Base-by-base conservation (phyloP, 2,329 filamentous ascomycete species). In the Beauveria medogensis region DNA sequence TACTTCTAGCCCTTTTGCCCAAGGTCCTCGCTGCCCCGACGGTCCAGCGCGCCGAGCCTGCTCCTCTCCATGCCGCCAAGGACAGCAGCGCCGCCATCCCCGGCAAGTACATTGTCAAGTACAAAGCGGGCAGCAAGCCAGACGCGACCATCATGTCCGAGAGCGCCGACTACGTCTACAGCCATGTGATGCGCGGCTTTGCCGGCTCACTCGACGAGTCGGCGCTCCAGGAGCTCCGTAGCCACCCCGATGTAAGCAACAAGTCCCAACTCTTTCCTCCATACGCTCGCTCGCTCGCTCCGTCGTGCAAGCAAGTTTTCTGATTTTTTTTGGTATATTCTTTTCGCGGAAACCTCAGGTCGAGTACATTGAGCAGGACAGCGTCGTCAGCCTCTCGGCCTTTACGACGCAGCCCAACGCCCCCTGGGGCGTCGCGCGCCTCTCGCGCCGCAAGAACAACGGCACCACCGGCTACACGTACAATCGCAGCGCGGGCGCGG, bases 311-410 rank as follows among this genome's bases (percentile, higher is more conserved):
- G 26, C 26, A 28, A 30, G 28, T 30, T 8, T 30, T 2, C 8
- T 30, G 28, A 30, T 30, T 9, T n/a, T n/a, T n/a, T n/a, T n/a
- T n/a, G n/a, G n/a, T n/a, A n/a, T n/a, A n/a, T n/a, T n/a, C n/a
- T n/a, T n/a, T n/a, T n/a, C n/a, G n/a, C n/a, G n/a, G n/a, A n/a
- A n/a, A n/a, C n/a, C n/a, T n/a, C n/a, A n/a, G n/a, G n/a, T 74
- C 47, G 72, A 73, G 18, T 77, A 71, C 64, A 69, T 78, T 40
- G 75, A 78, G 68, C 72, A 74, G 60, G 75, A 80, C 62, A 70
- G 68, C 50, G 63, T 70, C 37, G 67, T 78, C 51, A 69, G 89
- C 77, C 89, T 90, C 62, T 71, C 54, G 70, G 75, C 56, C 67
- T 71, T 10, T 67, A 73, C 48, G n/a, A 69, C 69, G 18, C 76